Evolutionary conservation across 2,329 filamentous ascomycete genomes (phyloP).

Genomic region (Monosporascus sp.): DNA sequence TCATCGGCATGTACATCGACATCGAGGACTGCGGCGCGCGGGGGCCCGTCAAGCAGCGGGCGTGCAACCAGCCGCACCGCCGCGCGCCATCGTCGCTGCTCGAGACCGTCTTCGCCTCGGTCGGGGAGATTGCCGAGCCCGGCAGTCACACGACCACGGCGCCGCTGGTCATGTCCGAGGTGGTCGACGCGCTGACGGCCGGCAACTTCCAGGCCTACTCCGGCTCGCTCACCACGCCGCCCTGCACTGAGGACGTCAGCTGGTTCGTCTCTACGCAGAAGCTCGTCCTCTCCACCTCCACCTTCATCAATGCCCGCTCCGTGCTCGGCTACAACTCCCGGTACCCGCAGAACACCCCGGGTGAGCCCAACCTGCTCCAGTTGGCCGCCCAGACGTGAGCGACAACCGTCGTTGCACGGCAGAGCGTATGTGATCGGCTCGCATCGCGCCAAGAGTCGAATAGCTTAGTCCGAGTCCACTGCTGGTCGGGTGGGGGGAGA

Average conservation of each 20-base stretch:
- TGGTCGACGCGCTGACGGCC: conserved; percentile 30
- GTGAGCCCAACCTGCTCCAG: conserved; percentile 31
- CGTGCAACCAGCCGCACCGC: conserved; percentile 34
- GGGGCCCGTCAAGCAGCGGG: conserved; percentile 26
- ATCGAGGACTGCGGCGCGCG: conserved; percentile 23
- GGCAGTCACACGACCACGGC: conserved; percentile 34
- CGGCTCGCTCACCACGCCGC: conserved; percentile 44
- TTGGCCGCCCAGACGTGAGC: background rate
- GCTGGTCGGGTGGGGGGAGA: no score
- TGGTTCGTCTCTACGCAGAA: conserved; percentile 43
- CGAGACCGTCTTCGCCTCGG: conserved; percentile 39
- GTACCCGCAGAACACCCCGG: conserved; percentile 37
- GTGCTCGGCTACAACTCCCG: conserved; percentile 44
- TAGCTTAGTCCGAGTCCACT: no score
- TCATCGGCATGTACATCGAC: conserved; percentile 39
- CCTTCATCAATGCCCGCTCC: conserved; percentile 33
- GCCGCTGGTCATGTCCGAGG: conserved; percentile 38
- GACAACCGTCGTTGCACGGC: background rate
- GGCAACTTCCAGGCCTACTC: conserved; percentile 37
- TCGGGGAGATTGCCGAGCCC: conserved; percentile 35
- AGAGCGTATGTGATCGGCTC: no score
- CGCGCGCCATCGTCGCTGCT: conserved; percentile 34
- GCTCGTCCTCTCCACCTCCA: conserved; percentile 30
- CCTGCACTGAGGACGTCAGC: conserved; percentile 40
- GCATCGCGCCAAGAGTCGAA: no score